Percentiles rank a stretch among this genome's conserved stretches.
phyloP scores from a whole-genome alignment of 129 eudicot species.

The Artemisia annua region DNA sequence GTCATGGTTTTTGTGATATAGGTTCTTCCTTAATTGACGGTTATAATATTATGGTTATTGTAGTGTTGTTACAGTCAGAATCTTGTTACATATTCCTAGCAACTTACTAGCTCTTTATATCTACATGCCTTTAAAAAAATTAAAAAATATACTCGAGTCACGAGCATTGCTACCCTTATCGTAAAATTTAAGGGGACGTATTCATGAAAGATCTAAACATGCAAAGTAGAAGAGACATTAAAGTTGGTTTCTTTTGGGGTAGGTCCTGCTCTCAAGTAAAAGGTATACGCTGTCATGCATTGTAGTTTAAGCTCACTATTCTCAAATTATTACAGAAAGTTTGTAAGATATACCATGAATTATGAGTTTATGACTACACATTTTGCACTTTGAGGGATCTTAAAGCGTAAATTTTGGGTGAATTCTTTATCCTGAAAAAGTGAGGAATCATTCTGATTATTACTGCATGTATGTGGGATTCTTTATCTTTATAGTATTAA shows the following conservation, averaged over 20 bases:
- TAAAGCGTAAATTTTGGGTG: conserved; percentile 18
- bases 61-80: no score
- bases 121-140: no score
- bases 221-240: conserved; percentile 36
- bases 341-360: conserved; percentile 22
- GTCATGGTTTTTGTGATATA: no score
- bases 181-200: not conserved
- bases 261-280: conserved; percentile 34
- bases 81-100: no score
- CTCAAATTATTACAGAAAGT: conserved; percentile 25
- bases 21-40: no score
- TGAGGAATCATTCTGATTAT: conserved; percentile 34
- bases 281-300: conserved; percentile 48
- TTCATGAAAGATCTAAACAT: conserved; percentile 12
- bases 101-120: no score
- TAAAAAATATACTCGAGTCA: not conserved
- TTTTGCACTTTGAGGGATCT: conserved; percentile 27
- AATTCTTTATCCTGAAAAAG: conserved; percentile 33
- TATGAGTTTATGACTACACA: conserved; percentile 19
- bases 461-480: conserved; percentile 25
- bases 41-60: no score
- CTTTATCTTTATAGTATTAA: conserved; percentile 24
- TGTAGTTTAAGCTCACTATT: conserved; percentile 14
- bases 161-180: not conserved
- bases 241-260: conserved; percentile 39